A percentile compares a stretch with the other conserved stretches of the same genome.
Evolutionary conservation across 345 rosid genomes (phyloP).

Genomic region (Aquilaria sinensis): DNA sequence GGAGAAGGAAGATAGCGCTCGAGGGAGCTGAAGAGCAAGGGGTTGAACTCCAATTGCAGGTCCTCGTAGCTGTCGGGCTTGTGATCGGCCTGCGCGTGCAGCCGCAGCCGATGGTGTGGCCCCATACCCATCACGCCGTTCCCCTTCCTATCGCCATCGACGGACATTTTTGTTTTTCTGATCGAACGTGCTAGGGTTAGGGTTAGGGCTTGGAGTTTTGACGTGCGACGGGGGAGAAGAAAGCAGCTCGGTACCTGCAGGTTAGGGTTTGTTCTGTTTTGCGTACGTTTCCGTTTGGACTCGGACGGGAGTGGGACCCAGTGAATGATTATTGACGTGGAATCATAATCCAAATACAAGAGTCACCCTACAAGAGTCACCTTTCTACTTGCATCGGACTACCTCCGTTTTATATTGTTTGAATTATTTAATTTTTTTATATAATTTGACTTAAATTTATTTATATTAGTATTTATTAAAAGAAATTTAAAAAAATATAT

Average conservation of each 20-base stretch:
- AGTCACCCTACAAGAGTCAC: too few species aligned
- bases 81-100: constrained; percentile 56
- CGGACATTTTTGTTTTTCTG: constrained; percentile 21
- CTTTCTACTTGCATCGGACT: too few species aligned
- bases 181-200: not conserved
- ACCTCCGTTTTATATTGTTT: too few species aligned
- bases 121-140: constrained; percentile 28
- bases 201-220: not conserved
- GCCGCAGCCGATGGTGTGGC: constrained; percentile 36
- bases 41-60: constrained; percentile 57
- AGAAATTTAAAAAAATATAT: too few species aligned
- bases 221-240: not conserved
- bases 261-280: constrained; percentile 1
- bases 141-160: constrained; percentile 24
- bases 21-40: constrained; percentile 70
- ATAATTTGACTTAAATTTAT: too few species aligned
- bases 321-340: too few species aligned
- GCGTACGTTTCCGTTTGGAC: too few species aligned
- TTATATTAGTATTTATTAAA: too few species aligned
- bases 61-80: constrained; percentile 79
- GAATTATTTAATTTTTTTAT: too few species aligned
- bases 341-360: too few species aligned
- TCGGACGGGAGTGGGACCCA: too few species aligned
- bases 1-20: constrained; percentile 70
- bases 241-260: not conserved